Percentiles rank a stretch among this genome's conserved stretches.
Evolutionary conservation across 768 basidiomycete genomes (phyloP).

Genomic region (Pleurotus giganteus): DNA sequence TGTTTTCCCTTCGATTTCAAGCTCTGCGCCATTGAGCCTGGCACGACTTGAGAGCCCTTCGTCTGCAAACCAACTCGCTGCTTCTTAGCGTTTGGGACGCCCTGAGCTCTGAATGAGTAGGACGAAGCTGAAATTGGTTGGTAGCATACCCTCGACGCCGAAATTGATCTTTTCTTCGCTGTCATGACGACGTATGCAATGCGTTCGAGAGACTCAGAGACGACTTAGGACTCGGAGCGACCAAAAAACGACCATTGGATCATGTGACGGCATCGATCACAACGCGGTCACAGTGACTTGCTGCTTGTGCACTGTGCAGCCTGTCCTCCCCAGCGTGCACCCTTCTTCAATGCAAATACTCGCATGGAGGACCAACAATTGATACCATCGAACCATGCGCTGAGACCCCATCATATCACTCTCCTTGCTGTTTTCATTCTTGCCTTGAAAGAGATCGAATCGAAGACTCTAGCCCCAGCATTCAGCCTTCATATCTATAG

Average conservation of each 20-base stretch:
- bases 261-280: neutral
- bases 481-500: slow-evolving; percentile 67
- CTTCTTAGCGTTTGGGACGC: slow-evolving; percentile 47
- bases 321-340: too few relatives aligned
- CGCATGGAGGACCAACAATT: slow-evolving; percentile 42
- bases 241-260: neutral
- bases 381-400: slow-evolving; percentile 65
- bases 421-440: slow-evolving; percentile 63
- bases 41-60: neutral
- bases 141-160: slow-evolving; percentile 24
- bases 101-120: slow-evolving; percentile 20
- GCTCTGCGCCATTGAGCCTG: slow-evolving; percentile 22
- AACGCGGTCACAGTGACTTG: too few relatives aligned
- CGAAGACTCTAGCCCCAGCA: slow-evolving; percentile 48
- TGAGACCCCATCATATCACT: slow-evolving; percentile 76
- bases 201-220: slow-evolving; percentile 3
- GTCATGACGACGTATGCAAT: slow-evolving; percentile 23
- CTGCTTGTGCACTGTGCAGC: too few relatives aligned
- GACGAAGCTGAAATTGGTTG: neutral
- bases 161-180: slow-evolving; percentile 32
- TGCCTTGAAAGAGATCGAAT: slow-evolving; percentile 57
- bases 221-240: too few relatives aligned
- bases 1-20: slow-evolving; percentile 46
- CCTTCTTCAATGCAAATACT: neutral
- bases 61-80: slow-evolving; percentile 22